Percentiles rank a stretch among this genome's conserved stretches.
Evolutionary conservation across 208 protist species (phyloP).

Genomic region (Leishmania turanica): DNA sequence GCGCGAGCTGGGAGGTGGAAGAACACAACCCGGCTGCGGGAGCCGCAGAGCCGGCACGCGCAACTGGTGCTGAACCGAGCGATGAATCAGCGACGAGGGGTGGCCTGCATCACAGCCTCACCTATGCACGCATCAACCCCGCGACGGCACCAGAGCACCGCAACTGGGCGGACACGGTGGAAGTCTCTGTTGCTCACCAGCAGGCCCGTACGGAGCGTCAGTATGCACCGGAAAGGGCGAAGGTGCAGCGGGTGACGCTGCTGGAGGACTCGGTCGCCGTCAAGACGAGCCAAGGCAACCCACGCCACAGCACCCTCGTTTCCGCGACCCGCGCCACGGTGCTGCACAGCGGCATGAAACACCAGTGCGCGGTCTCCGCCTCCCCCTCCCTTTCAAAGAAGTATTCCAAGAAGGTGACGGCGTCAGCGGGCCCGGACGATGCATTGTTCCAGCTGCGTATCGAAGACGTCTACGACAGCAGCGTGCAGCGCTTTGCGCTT

Average conservation of each 20-base stretch:
- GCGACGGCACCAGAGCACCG: neutral
- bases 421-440: constrained; percentile 6
- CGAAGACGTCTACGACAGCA: constrained; percentile 44
- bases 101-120: constrained; percentile 16
- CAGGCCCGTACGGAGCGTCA: constrained; percentile 33
- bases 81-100: neutral
- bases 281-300: constrained; percentile 13
- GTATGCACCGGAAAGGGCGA: constrained; percentile 20
- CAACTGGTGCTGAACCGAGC: neutral
- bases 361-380: neutral
- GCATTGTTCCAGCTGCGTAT: constrained; percentile 28
- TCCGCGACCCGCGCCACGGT: constrained; percentile 20
- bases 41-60: neutral
- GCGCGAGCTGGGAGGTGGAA: constrained; percentile 22
- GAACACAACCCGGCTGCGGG: constrained; percentile 23
- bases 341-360: constrained; percentile 12
- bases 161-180: constrained; percentile 33
- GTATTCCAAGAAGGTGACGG: neutral
- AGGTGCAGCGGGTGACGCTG: constrained; percentile 35
- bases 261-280: constrained; percentile 20
- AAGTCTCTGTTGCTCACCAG: constrained; percentile 25
- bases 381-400: neutral
- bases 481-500: constrained; percentile 34
- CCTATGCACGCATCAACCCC: neutral
- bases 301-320: constrained; percentile 23